Evolutionary conservation across 1,284 basidiomycete species (phyloP).

Genomic region (Sphaerobolus stellatus): DNA sequence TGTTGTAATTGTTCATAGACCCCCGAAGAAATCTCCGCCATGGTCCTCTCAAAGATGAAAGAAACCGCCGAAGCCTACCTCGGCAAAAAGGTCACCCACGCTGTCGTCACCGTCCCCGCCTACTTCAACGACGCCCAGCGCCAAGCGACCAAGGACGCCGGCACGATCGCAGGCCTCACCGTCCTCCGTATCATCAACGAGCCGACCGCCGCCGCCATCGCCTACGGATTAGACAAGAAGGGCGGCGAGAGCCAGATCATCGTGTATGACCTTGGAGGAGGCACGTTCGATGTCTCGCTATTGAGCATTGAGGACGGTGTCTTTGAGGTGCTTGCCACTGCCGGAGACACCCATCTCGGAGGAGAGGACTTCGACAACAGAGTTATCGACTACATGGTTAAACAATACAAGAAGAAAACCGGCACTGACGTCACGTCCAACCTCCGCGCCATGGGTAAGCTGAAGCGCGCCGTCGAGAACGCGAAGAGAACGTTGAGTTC

Average conservation of each 20-base stretch:
- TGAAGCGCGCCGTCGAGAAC: constrained; percentile 98
- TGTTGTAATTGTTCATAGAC: constrained; percentile 26
- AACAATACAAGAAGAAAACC: constrained; percentile 95
- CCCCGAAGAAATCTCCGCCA: constrained; percentile 77
- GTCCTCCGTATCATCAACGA: constrained; percentile 57
- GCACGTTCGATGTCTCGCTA: constrained; percentile 59
- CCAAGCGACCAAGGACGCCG: constrained; percentile 55
- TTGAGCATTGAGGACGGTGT: constrained; percentile 58
- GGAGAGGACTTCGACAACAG: constrained; percentile 99
- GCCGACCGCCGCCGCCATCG: constrained; percentile 53
- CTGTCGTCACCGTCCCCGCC: constrained; percentile 54
- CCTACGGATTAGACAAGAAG: constrained; percentile 73
- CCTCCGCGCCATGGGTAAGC: constrained; percentile 91
- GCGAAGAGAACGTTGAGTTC: constrained; percentile 93
- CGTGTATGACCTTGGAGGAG: constrained; percentile 97
- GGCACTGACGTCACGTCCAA: constrained; percentile 86
- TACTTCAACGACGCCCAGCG: constrained; percentile 63
- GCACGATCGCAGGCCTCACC: constrained; percentile 49
- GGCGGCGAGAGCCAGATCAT: constrained; percentile 93
- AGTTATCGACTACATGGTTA: constrained; percentile 89
- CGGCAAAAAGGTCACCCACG: constrained; percentile 53
- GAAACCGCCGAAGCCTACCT: constrained; percentile 73
- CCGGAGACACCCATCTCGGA: constrained; percentile 69
- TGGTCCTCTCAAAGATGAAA: constrained; percentile 98
- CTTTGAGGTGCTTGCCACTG: constrained; percentile 60